Evolutionary conservation across 352 stramenopile species (phyloP), one percentile per base, ranked within the genome.

Genomic region (Halophytophthora polymorphica): DNA sequence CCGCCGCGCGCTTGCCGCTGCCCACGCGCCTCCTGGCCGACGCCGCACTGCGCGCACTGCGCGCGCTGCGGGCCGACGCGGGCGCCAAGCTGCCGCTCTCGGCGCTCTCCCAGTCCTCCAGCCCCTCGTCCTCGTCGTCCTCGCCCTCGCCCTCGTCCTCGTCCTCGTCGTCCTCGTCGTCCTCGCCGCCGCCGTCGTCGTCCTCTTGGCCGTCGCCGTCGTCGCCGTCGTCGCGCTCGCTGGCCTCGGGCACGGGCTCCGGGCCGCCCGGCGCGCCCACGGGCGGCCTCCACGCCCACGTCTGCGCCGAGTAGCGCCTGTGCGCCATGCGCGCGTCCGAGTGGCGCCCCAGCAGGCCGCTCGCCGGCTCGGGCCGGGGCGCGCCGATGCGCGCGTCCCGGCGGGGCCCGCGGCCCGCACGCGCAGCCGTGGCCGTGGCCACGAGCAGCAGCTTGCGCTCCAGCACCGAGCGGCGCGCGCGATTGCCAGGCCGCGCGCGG

Each of bases 301-400:
- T 87, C 44, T 83, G 71, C 3, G 76, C 66, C 4, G 76, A 76
- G 31, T 66, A 47, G 8, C 66, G 61, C 13, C 76, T 68, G 50
- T 76, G 65, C 13, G 74, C 69, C 42, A 85, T 70, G 3, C 76
- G 71, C 11, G 71, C 64, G 47, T 78, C 74, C 0, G 76, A 85
- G 44, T 78, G 66, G 23, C 67, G 73, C 2, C 73, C 76, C 15
- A 83, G 66, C 12, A 54, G 66, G 6, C 36, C 56, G 14, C 58
- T 59, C 41, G 73, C 64, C 10, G 51, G 33, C 1, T 58, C 44
- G 6, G 35, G 25, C 28, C 23, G 37, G 8, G 63, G 73, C 1
- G 66, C 76, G 3, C 76, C 73, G 17, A 85, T 77, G 0, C 69
- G 57, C 2, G 71, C 70, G 7, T 78, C 64, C 36, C 51, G 59